Evolutionary conservation across 768 basidiomycete species (phyloP).

Genomic region (Cystobasidium onofrii): DNA sequence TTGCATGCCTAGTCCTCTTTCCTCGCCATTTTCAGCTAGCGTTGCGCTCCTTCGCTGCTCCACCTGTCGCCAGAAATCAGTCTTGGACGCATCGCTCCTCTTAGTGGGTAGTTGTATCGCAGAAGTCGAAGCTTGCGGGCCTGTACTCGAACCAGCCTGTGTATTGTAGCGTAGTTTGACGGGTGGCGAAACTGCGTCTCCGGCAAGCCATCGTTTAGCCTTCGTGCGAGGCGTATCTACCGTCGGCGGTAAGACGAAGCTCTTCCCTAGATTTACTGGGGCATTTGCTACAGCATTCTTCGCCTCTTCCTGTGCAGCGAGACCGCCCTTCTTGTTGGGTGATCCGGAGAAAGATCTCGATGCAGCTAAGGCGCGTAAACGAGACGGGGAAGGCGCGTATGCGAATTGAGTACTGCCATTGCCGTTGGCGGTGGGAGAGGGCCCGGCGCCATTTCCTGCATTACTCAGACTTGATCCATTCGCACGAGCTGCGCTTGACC

Average conservation of each 20-base stretch:
- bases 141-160: neutral
- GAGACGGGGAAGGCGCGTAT: constrained; percentile 41
- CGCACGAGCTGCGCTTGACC: constrained; percentile 19
- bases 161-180: neutral
- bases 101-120: neutral
- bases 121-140: neutral
- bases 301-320: neutral
- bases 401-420: constrained; percentile 27
- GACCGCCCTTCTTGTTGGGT: constrained; percentile 33
- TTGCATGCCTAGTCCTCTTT: neutral
- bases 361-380: constrained; percentile 38
- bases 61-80: constrained; percentile 1
- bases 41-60: constrained; percentile 6
- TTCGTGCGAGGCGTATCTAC: constrained; percentile 33
- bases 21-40: neutral
- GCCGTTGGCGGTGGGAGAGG: neutral
- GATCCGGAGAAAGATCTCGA: constrained; percentile 35
- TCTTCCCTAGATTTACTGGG: constrained; percentile 2
- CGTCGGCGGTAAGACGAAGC: neutral
- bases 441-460: neutral
- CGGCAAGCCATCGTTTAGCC: constrained; percentile 30
- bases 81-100: neutral
- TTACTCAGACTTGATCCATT: neutral
- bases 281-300: neutral
- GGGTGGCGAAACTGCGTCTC: neutral